phyloP scores from a whole-genome alignment of 1,139 yeast species.

The Zygoascus meyerae region DNA sequence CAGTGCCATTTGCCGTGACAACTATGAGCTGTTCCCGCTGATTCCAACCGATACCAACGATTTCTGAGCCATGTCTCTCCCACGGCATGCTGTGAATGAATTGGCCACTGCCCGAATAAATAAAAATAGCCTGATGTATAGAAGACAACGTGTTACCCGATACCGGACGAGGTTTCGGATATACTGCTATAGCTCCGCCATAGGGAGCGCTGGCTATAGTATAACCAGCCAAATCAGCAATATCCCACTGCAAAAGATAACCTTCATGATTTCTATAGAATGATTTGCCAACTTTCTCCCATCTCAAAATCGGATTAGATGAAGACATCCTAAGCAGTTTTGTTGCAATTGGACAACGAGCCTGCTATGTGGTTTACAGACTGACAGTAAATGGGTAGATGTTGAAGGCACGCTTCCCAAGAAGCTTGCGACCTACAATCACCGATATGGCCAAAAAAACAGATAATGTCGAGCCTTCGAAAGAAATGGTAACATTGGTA shows the following conservation, averaged over 20 bases:
- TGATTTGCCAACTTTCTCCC: constrained; percentile 35
- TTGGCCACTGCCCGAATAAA: constrained; percentile 51
- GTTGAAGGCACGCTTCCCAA: too few species aligned
- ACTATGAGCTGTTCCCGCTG: constrained; percentile 55
- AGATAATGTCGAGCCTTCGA: background rate
- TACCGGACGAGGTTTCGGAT: constrained; percentile 21
- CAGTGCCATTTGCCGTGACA: constrained; percentile 54
- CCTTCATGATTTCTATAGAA: constrained; percentile 35
- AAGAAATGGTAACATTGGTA: constrained; percentile 51
- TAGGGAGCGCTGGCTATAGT: constrained; percentile 40
- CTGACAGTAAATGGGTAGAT: too few species aligned
- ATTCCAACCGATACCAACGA: constrained; percentile 55
- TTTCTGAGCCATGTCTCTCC: constrained; percentile 40
- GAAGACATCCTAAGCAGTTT: constrained; percentile 16
- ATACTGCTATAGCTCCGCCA: constrained; percentile 43
- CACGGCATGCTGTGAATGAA: constrained; percentile 43
- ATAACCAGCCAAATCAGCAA: constrained; percentile 28
- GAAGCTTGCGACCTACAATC: too few species aligned
- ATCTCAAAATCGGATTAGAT: constrained; percentile 25
- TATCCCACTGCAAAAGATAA: constrained; percentile 33
- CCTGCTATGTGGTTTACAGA: too few species aligned
- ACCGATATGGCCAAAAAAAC: background rate
- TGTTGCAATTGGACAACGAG: background rate
- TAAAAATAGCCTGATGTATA: constrained; percentile 33
- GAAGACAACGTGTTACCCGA: background rate